Base-by-base conservation (phyloP, 805 yeast genomes). In the Candida arabinofermentans region DNA sequence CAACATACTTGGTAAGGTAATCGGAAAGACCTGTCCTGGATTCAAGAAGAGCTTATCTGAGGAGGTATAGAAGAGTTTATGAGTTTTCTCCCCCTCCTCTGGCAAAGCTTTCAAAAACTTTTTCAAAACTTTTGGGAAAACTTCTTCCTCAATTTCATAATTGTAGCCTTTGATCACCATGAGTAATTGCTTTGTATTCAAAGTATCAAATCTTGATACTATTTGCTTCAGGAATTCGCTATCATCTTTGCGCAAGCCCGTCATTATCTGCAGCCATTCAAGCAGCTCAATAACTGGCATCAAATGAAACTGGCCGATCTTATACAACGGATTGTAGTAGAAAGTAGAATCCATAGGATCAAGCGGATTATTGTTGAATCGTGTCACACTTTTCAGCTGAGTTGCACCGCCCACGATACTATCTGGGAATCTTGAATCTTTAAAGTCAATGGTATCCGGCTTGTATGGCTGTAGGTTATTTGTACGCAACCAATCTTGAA, bases 401-500 rank as follows among this genome's bases (percentile, higher is more conserved):
- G 47, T 40, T 24, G 61, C 47, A 1, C 42, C 42, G 18, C 52
- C 53, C 5, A 54, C 48, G 8, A 67, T 39, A 19, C 46, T 55
- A 37, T 67, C 70, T 2, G 71, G 70, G 40, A 56, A 65, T 8
- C 50, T 52, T 6, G 53, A 50, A 29, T 59, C 55, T 9, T 52
- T 36, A 34, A 58, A 51, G 32, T 51, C 46, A 4, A 48, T 37
- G 19, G 51, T 59, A 7, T 55, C 53, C 1, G 59, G 61, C 51
- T 41, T 59, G 40, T 51, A 62, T 12, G 79, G 77, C 23, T 70
- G 69, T 49, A 74, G 67, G 53, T 80, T 78, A 51, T 81, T 83
- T 5, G 77, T 71, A 45, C 95, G 75, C 24, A 91, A 75, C 99
- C 99, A 93, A 57, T 93, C 96, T 62, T 93, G 97, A 34, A 93